Base-by-base conservation (phyloP, 2,329 filamentous ascomycete genomes). In the Beauveria sp. region DNA sequence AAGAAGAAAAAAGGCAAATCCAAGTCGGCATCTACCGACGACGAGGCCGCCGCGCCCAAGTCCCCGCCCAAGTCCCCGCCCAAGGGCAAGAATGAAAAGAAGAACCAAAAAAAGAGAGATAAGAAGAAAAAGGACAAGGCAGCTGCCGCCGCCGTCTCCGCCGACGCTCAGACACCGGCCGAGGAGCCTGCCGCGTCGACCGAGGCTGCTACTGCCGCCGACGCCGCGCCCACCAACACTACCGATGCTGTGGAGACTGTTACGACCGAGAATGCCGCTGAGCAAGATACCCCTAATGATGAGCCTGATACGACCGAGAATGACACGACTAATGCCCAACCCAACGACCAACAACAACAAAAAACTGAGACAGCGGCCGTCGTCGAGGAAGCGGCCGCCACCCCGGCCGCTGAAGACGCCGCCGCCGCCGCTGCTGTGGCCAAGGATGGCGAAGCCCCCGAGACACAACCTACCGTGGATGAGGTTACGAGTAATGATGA, bases 11-110 rank as follows among this genome's bases (percentile, higher is more conserved):
- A 62, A 57, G 55, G 46, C 53, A 63, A 61, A 61, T 22, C 22
- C 22, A 59, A 46, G 52, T 54, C 61, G 34, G 22, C 46, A 46
- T 40, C 43, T 10, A 22, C 20, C 9, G 62, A 12, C 20, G 55
- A 58, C 45, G 55, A 58, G 14, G 12, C 45, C 10, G 1, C 42
- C 6, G 42, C 40, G 12, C 40, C 43, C 28, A 28, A 26, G 54
- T 28, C 40, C 18, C 10, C 43, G 18, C 47, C 53, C 12, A 54
- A 60, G 47, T 56, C 56, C 16, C 52, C 54, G 12, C 45, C 59
- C 6, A 57, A 64, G 38, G 57, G 61, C 55, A 64, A 40, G 34
- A 66, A 66, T 52, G 62, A 72, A 14, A 67, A 62, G 58, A 67
- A 66, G 59, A 67, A 67, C 53, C 57, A 58, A 45, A 64, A 64